These are phyloP conservation scores for Saturnispora serradocipensis DNA, from an alignment of 805 yeast genomes.

Conservation along the genomic window DNA sequence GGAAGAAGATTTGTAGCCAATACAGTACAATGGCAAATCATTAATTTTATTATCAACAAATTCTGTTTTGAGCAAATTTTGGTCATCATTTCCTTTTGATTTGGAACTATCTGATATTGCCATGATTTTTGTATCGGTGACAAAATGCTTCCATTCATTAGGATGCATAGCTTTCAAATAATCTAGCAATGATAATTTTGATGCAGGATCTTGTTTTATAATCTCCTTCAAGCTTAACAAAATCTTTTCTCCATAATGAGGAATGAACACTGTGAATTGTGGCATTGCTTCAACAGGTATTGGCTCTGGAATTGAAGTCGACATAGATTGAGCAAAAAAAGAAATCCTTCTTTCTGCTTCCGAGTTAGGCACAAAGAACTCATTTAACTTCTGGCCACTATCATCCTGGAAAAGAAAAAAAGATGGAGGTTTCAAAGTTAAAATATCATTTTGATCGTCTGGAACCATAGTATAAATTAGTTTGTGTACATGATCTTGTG, in stretches of 20 bases:
- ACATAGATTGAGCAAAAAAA: slow-evolving; percentile 45
- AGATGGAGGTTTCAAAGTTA: slow-evolving; percentile 32
- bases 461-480: slow-evolving; percentile 35
- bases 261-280: slow-evolving; percentile 40
- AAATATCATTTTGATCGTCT: slow-evolving; percentile 36
- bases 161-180: slow-evolving; percentile 66
- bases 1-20: slow-evolving; percentile 63
- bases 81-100: slow-evolving; percentile 23
- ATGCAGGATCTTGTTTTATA: slow-evolving; percentile 35
- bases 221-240: slow-evolving; percentile 36
- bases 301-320: slow-evolving; percentile 41
- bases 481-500: slow-evolving; percentile 38
- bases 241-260: slow-evolving; percentile 45
- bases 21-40: slow-evolving; percentile 60
- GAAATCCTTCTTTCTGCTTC: slow-evolving; percentile 46
- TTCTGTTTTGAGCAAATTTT: not conserved
- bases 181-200: slow-evolving; percentile 57
- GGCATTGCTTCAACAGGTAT: slow-evolving; percentile 41
- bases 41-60: slow-evolving; percentile 36
- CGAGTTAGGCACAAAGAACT: slow-evolving; percentile 35
- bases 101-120: slow-evolving; percentile 25
- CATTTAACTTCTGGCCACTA: slow-evolving; percentile 28
- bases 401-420: slow-evolving; percentile 45
- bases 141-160: slow-evolving; percentile 75
- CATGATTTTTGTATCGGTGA: slow-evolving; percentile 60